phyloP scores from a whole-genome alignment of 352 stramenopile species.

The Aphanomyces euteiches region DNA sequence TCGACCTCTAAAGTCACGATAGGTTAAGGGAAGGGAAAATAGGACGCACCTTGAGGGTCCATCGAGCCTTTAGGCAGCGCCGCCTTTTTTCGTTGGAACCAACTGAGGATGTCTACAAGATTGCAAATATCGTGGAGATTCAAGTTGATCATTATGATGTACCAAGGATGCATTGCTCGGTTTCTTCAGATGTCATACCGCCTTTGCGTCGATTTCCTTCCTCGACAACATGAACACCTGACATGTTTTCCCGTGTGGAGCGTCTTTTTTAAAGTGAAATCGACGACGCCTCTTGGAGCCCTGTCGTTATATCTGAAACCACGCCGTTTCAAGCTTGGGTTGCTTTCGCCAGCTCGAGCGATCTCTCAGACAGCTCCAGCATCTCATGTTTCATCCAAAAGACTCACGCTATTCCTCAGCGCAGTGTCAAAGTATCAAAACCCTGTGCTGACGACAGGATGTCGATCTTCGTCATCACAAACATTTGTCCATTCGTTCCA shows the following conservation, averaged over 20 bases:
- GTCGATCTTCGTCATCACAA: too few species aligned
- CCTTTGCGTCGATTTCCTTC: conserved; percentile 67
- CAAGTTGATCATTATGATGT: neutral
- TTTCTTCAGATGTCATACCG: conserved; percentile 76
- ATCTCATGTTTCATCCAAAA: too few species aligned
- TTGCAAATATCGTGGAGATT: neutral
- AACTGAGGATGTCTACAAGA: conserved; percentile 68
- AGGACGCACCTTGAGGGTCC: conserved; percentile 43
- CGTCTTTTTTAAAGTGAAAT: too few species aligned
- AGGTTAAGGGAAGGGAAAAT: neutral
- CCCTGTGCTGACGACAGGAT: too few species aligned
- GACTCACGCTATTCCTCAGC: too few species aligned
- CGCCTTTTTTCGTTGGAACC: conserved; percentile 71
- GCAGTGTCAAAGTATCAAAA: too few species aligned
- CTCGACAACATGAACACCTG: conserved; percentile 64
- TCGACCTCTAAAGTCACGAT: conserved; percentile 52
- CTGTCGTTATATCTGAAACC: too few species aligned
- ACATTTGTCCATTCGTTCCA: too few species aligned
- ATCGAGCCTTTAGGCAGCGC: conserved; percentile 47
- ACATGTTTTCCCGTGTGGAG: conserved; percentile 40
- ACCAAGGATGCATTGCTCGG: conserved; percentile 79
- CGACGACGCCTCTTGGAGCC: too few species aligned
- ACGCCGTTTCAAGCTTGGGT: too few species aligned
- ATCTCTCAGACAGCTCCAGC: too few species aligned
- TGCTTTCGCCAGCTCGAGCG: too few species aligned